Evolutionary conservation across 305 asterid species (phyloP).

Genomic region (Striga hermonthica): DNA sequence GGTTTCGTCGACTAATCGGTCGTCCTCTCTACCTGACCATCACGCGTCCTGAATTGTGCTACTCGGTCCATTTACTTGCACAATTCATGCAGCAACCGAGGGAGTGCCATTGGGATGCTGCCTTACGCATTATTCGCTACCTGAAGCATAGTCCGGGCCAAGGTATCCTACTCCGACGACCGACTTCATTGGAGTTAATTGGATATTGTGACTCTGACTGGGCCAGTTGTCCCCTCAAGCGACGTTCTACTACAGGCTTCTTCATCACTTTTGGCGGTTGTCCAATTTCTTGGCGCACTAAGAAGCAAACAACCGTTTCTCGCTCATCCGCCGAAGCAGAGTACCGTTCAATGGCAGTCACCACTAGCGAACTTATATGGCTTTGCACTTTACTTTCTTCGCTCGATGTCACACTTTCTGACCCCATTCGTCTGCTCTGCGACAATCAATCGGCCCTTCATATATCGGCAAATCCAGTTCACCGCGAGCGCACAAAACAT

Average conservation of each 20-base stretch:
- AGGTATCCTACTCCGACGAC: neutral
- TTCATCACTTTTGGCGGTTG: neutral
- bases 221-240: neutral
- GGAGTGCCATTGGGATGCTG: neutral
- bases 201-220: constrained; percentile 11
- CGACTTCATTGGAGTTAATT: neutral
- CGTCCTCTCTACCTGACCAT: neutral
- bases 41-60: neutral
- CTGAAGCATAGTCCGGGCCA: neutral
- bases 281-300: neutral
- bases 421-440: neutral
- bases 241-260: neutral
- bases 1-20: neutral
- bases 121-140: neutral
- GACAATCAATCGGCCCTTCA: neutral
- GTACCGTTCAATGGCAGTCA: neutral
- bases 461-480: neutral
- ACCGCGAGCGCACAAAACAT: neutral
- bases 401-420: neutral
- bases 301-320: neutral
- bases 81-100: neutral
- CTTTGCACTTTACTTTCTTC: neutral
- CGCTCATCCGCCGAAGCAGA: neutral
- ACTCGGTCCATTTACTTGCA: neutral
- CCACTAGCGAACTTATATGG: neutral